Conservation (phyloP, 768 basidiomycete genomes). For the Naganishia antarctica region DNA sequence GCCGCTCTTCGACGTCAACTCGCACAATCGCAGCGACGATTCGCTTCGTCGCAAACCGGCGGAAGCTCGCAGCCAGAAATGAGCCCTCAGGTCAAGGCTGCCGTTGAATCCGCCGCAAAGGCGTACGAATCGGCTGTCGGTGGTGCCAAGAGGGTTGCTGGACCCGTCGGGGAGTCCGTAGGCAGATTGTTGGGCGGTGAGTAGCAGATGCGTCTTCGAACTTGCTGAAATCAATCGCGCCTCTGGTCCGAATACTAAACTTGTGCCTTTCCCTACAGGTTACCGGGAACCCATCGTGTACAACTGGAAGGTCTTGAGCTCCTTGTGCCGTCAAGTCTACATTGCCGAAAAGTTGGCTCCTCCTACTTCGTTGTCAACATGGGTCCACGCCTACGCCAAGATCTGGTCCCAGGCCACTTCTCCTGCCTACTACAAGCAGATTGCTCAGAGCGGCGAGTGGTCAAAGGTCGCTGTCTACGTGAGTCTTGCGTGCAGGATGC, state of each 20-base stretch:
- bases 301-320: constrained; percentile 47
- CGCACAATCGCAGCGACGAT: constrained; percentile 27
- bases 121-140: constrained; percentile 36
- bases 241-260: background rate
- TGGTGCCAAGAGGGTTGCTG: constrained; percentile 44
- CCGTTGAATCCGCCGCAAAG: constrained; percentile 42
- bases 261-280: constrained; percentile 28
- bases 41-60: constrained; percentile 32
- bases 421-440: constrained; percentile 36
- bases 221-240: background rate
- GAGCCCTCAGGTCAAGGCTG: constrained; percentile 46
- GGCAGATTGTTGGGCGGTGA: constrained; percentile 42
- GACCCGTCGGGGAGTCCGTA: constrained; percentile 47
- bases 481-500: constrained; percentile 28
- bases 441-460: constrained; percentile 47
- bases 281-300: constrained; percentile 42
- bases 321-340: constrained; percentile 48
- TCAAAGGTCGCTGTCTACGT: constrained; percentile 45
- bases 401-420: constrained; percentile 41
- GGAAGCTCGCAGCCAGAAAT: constrained; percentile 30
- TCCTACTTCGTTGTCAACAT: constrained; percentile 41
- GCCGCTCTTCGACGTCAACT: constrained; percentile 30
- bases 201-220: constrained; percentile 23
- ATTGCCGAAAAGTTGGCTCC: constrained; percentile 48
- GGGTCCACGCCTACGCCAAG: constrained; percentile 44